Percentiles rank a stretch among this genome's conserved stretches.
These are phyloP conservation scores for Phaeophleospora eucalypticola DNA, from an alignment of 2,329 filamentous ascomycete genomes.

Conservation along the genomic window DNA sequence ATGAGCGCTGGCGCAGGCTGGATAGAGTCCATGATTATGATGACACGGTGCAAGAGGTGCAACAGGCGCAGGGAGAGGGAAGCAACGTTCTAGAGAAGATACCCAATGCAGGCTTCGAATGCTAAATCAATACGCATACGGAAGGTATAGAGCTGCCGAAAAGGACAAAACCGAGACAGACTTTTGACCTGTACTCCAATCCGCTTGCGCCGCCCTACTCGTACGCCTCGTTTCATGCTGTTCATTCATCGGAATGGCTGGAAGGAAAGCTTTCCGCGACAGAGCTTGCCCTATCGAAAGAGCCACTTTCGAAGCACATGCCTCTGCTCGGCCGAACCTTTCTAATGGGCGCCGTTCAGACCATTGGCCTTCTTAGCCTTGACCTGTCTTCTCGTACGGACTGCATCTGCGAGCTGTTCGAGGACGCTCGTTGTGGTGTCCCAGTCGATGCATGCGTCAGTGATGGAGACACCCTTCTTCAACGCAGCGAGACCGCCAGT, in stretches of 20 bases:
- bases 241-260: no score
- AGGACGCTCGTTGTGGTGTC: conserved; percentile 76
- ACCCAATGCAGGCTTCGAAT: background rate
- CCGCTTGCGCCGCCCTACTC: background rate
- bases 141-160: background rate
- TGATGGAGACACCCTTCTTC: conserved; percentile 89
- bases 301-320: background rate
- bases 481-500: conserved; percentile 69
- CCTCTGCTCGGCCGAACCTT: background rate
- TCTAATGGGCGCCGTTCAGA: conserved; percentile 16
- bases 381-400: conserved; percentile 65
- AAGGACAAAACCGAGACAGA: background rate
- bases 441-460: conserved; percentile 95
- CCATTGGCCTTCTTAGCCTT: conserved; percentile 25
- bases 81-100: background rate
- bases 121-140: background rate
- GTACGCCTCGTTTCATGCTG: background rate
- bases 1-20: background rate
- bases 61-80: no score
- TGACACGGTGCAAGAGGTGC: background rate
- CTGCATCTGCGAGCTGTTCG: conserved; percentile 78
- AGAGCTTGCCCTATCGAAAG: background rate
- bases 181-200: background rate
- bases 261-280: background rate
- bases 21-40: background rate